Evolutionary conservation across 2,329 filamentous ascomycete genomes (phyloP).

Genomic region (Plenodomus lindquistii): DNA sequence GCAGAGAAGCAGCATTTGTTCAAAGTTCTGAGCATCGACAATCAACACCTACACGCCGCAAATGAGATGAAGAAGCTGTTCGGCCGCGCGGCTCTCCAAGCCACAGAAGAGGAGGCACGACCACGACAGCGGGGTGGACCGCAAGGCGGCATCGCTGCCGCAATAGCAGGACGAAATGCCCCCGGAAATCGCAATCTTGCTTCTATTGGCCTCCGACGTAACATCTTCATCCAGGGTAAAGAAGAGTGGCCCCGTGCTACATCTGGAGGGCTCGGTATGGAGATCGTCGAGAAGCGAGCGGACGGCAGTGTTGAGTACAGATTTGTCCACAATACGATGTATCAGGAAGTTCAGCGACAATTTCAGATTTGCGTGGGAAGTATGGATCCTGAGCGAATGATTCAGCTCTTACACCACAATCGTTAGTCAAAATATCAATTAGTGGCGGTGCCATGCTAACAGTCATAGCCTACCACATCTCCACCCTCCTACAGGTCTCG

Average conservation of each 20-base stretch:
- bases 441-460: constrained; percentile 18
- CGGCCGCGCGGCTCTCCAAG: constrained; percentile 66
- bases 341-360: constrained; percentile 72
- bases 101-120: constrained; percentile 55
- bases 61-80: constrained; percentile 89
- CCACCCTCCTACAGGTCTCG: constrained; percentile 89
- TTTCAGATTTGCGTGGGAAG: constrained; percentile 81
- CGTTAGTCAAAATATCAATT: constrained; percentile 46
- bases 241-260: constrained; percentile 83
- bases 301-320: constrained; percentile 72
- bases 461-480: constrained; percentile 79
- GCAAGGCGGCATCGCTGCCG: constrained; percentile 62
- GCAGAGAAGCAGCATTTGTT: constrained; percentile 54
- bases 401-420: constrained; percentile 72
- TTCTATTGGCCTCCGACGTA: constrained; percentile 73
- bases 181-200: constrained; percentile 65
- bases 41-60: constrained; percentile 76
- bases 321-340: constrained; percentile 74
- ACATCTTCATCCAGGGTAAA: constrained; percentile 83
- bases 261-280: constrained; percentile 83
- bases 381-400: constrained; percentile 82
- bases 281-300: constrained; percentile 59
- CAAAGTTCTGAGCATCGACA: constrained; percentile 64
- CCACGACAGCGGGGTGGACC: constrained; percentile 56
- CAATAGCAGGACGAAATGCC: constrained; percentile 59